Base-by-base conservation (phyloP, 2,329 filamentous ascomycete species). In the Colletotrichum sp. region DNA sequence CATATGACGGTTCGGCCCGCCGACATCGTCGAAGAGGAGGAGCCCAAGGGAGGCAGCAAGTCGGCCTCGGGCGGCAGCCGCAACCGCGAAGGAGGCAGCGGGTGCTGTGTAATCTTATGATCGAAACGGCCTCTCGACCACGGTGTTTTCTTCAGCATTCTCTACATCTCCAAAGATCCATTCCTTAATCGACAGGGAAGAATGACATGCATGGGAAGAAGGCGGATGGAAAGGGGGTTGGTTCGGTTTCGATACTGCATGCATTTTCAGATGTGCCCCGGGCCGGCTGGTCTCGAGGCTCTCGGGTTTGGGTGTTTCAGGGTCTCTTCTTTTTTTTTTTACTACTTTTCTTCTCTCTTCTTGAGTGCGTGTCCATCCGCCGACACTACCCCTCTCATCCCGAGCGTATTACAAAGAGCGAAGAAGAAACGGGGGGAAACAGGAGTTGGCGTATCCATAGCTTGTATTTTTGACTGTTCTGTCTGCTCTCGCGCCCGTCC, bases 1-100 rank as follows among this genome's bases (percentile, higher is more conserved):
- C 96, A 98, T 84, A 98, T 98, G 95, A 96, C 94, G 7, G 93
- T 98, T 80, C 94, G 95, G 80, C 96, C 96, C 4, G 94, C 96
- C 82, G 95, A 98, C 82, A 90, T 96, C 77, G 93, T 98, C 78
- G 95, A 97, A 81, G 92, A 93, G 78, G 93, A 94, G 80, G 94
- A 95, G 79, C 92, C 94, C 72, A 94, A 93, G 82, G 90, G 91
- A 39, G 89, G 90, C 74, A 94, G 93, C 83, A 87, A 86, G 80
- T 76, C 77, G 83, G 81, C 78, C 81, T 85, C 85, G 55, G 83
- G 86, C 21, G 83, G 86, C n/a, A 83, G 86, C 10, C 82, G 85
- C 52, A 83, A 81, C 74, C 82, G 86, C 28, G 84, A 87, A 65
- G 83, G 87, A 34, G 82, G 85, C 63, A 80, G 83, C 34, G 85